These are phyloP conservation scores for Hypoxylon subgilvum DNA, from an alignment of 495 filamentous ascomycete species.

Conservation along the genomic window DNA sequence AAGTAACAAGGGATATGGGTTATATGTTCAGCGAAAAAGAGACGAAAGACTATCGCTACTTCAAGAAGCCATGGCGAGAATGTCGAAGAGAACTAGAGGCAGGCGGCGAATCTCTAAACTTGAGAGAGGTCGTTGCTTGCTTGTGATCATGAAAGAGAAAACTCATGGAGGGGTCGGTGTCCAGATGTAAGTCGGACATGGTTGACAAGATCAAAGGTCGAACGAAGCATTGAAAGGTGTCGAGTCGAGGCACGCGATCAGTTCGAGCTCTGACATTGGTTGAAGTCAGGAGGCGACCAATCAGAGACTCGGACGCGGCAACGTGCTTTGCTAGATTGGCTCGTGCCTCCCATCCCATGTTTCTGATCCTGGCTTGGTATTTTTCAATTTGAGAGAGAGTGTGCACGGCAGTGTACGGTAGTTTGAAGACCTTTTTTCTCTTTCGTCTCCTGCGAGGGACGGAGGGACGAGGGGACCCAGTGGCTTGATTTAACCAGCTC, in stretches of 20 bases:
- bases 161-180: constrained; percentile 13
- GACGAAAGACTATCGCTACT: background rate
- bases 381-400: background rate
- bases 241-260: constrained; percentile 45
- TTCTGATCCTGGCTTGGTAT: constrained; percentile 1
- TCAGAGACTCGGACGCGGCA: constrained; percentile 22
- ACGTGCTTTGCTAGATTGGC: constrained; percentile 34
- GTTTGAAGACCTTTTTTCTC: constrained; percentile 4
- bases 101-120: background rate
- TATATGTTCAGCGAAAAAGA: constrained; percentile 9
- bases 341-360: constrained; percentile 25
- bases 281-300: constrained; percentile 26
- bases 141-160: constrained; percentile 14
- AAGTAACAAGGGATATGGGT: constrained; percentile 1
- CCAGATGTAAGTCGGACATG: constrained; percentile 31
- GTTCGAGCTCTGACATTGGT: constrained; percentile 42
- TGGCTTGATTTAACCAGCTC: too few species aligned
- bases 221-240: constrained; percentile 34
- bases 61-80: constrained; percentile 8
- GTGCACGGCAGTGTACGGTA: constrained; percentile 4
- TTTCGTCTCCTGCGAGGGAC: background rate
- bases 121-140: background rate
- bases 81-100: constrained; percentile 1
- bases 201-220: constrained; percentile 14
- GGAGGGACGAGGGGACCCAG: too few species aligned